A percentile compares a stretch with the other conserved stretches of the same genome.
phyloP scores from a whole-genome alignment of 2,329 filamentous ascomycete genomes.

The Curvularia sp. region DNA sequence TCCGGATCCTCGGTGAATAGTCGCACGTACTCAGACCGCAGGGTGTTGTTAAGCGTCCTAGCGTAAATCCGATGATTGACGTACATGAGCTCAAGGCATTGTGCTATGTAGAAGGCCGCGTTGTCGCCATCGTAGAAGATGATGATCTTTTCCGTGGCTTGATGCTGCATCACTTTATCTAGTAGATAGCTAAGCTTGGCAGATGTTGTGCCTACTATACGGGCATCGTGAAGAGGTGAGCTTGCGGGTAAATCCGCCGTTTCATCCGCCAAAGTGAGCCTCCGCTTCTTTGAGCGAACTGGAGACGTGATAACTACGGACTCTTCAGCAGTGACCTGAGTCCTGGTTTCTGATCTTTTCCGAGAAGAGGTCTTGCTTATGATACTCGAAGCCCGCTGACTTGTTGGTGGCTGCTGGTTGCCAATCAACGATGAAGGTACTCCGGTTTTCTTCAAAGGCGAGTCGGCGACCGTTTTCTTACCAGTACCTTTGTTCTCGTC shows the following conservation, averaged over 20 bases:
- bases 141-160: conserved; percentile 81
- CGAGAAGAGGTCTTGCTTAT: conserved; percentile 32
- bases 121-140: conserved; percentile 93
- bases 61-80: conserved; percentile 72
- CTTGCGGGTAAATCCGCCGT: conserved; percentile 46
- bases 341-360: conserved; percentile 18
- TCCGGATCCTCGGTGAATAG: conserved; percentile 74
- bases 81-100: conserved; percentile 76
- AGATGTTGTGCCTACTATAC: conserved; percentile 79
- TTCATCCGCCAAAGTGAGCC: conserved; percentile 43
- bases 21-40: conserved; percentile 76
- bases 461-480: conserved; percentile 6
- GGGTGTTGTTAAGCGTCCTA: conserved; percentile 65
- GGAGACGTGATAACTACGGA: conserved; percentile 19
- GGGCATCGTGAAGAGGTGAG: conserved; percentile 66
- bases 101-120: conserved; percentile 82
- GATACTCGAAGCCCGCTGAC: conserved; percentile 32
- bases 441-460: conserved; percentile 45
- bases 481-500: conserved; percentile 17
- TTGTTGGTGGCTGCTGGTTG: conserved; percentile 46
- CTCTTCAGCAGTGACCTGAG: neutral
- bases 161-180: conserved; percentile 71
- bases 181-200: conserved; percentile 88
- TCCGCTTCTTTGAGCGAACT: conserved; percentile 40
- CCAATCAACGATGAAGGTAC: conserved; percentile 53